Evolutionary conservation across 768 basidiomycete genomes (phyloP), one percentile per base, ranked within the genome.

Genomic region (Suillus fuscotomentosus): DNA sequence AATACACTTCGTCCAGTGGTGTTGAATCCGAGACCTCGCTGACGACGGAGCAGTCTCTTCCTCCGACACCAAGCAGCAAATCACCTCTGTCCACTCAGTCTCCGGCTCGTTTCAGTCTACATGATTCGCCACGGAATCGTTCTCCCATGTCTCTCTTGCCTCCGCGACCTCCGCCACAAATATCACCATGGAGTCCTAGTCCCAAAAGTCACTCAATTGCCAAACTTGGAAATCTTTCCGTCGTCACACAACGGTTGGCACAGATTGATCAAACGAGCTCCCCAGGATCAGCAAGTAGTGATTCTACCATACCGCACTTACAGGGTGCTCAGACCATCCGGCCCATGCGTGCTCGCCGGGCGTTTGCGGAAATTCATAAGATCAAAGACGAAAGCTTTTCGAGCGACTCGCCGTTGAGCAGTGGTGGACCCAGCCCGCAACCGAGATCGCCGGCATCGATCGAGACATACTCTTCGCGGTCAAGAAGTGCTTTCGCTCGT

Each of bases 161-260:
- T 41, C 70, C 73, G 24, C 69, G 64, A 8, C 69, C 70, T 9
- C 75, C 71, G 22, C 71, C 73, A 54, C 75, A 67, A 41, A 8
- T 67, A 20, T 71, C 73, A 22, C 31, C 17, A 51, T 6, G 20
- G 51, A 63, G 69, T 54, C 73, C 74, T 53, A 78, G 72, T 61
- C 70, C 72, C 22, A 76, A 72, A 61, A 89, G 86, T 63, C 86
- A 88, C 5, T 90, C 89, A 9, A 84, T 91, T 51, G 76, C 82
- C 34, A 86, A 89, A 63, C 80, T 91, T 17, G 83, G 81, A 64
- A 81, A 82, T 62, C 73, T 85, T 45, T 90, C 88, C 8, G 83
- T 90, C 27, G 90, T 91, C 54, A 85, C 83, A 65, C 84, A 87
- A 66, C 86, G 89, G 42, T 80, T 89, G 15, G 85, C 86, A 11